A percentile compares a stretch with the other conserved stretches of the same genome.
These are phyloP conservation scores for Penicillium cataractarum DNA, from an alignment of 495 filamentous ascomycete genomes.

Conservation along the genomic window DNA sequence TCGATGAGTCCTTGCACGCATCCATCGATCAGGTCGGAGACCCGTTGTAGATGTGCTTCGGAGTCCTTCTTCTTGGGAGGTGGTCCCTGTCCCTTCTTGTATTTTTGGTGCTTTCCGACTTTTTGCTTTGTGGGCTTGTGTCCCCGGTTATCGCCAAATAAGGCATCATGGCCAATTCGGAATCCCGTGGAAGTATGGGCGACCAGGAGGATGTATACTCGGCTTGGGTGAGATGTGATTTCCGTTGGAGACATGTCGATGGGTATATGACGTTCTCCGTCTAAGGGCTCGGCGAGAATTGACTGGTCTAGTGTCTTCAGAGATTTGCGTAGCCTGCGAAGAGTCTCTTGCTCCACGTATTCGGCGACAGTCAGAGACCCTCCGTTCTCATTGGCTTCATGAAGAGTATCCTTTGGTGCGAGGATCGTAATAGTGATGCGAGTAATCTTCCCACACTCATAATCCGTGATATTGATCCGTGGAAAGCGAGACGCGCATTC, in stretches of 20 bases:
- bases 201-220: constrained; percentile 74
- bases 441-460: constrained; percentile 51
- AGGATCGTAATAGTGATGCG: constrained; percentile 65
- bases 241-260: constrained; percentile 50
- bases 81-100: constrained; percentile 13
- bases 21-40: constrained; percentile 39
- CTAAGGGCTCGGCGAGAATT: constrained; percentile 10
- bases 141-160: constrained; percentile 52
- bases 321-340: constrained; percentile 14
- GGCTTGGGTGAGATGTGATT: constrained; percentile 60
- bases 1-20: constrained; percentile 61
- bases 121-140: constrained; percentile 12
- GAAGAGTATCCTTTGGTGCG: constrained; percentile 42
- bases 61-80: constrained; percentile 3
- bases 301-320: constrained; percentile 14
- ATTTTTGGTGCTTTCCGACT: constrained; percentile 2
- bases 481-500: constrained; percentile 36
- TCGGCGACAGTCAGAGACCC: constrained; percentile 13
- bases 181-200: constrained; percentile 65
- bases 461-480: constrained; percentile 29
- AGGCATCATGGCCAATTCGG: constrained; percentile 67
- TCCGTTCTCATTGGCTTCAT: not conserved
- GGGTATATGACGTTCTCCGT: constrained; percentile 39
- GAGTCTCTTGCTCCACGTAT: constrained; percentile 18
- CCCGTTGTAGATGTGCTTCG: constrained; percentile 6